Evolutionary conservation across 768 basidiomycete species (phyloP).

Genomic region (Serpula lacrymans): DNA sequence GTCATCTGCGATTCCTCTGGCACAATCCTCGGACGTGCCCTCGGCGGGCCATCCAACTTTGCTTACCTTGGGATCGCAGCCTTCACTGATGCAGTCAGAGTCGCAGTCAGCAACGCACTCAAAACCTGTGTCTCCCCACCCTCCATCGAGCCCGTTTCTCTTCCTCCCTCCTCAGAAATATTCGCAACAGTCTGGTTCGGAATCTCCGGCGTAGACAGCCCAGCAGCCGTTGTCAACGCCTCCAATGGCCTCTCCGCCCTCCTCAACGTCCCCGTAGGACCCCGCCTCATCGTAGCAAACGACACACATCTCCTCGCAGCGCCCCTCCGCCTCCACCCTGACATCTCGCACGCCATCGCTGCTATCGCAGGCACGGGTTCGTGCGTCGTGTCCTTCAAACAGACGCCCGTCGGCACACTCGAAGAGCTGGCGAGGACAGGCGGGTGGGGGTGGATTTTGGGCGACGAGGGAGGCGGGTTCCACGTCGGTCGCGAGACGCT

Average conservation of each 20-base stretch:
- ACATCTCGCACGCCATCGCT: conserved; percentile 60
- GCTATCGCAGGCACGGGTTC: conserved; percentile 84
- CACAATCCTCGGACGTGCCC: conserved; percentile 60
- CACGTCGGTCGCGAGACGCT: conserved; percentile 75
- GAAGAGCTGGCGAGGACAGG: conserved; percentile 68
- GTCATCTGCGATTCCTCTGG: conserved; percentile 61
- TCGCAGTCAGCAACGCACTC: conserved; percentile 55
- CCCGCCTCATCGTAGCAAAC: conserved; percentile 63
- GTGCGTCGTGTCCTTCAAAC: conserved; percentile 64
- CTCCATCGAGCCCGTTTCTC: conserved; percentile 30
- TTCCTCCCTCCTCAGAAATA: conserved; percentile 34
- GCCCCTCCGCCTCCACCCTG: conserved; percentile 60
- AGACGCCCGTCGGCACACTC: conserved; percentile 36
- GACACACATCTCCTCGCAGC: conserved; percentile 85
- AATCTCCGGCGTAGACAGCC: conserved; percentile 78
- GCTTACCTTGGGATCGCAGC: conserved; percentile 66
- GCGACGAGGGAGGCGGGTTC: conserved; percentile 82
- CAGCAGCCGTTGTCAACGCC: conserved; percentile 55
- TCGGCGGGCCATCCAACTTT: conserved; percentile 82
- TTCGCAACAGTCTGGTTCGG: conserved; percentile 82
- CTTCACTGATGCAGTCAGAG: conserved; percentile 52
- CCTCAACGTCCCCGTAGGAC: conserved; percentile 53
- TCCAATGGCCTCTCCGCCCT: conserved; percentile 52
- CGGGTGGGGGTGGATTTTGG: conserved; percentile 83
- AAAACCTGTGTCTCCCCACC: conserved; percentile 38